Percentiles rank a stretch among this genome's conserved stretches.
These are phyloP conservation scores for Suillus luteus DNA, from an alignment of 768 basidiomycete species.

Conservation along the genomic window DNA sequence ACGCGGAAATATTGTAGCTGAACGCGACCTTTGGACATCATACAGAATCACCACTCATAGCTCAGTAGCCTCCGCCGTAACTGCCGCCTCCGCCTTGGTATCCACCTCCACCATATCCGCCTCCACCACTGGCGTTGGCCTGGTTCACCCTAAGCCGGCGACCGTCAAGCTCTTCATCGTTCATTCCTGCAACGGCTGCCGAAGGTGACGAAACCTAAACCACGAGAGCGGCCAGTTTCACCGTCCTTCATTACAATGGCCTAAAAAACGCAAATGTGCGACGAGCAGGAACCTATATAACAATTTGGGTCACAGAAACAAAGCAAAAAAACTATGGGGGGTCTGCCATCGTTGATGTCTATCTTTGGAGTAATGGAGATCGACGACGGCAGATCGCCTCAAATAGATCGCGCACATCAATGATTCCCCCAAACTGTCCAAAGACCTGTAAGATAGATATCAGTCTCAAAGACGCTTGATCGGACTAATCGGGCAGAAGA, in stretches of 20 bases:
- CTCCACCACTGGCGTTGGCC: conserved; percentile 26
- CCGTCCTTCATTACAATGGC: conserved; percentile 48
- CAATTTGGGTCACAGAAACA: conserved; percentile 26
- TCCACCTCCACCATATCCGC: too few species aligned
- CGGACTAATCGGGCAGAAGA: background rate
- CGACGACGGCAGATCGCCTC: conserved; percentile 30
- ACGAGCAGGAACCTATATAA: conserved; percentile 25
- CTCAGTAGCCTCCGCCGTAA: conserved; percentile 5
- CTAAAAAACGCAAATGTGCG: conserved; percentile 19
- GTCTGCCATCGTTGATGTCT: conserved; percentile 32
- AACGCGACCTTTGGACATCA: conserved; percentile 7
- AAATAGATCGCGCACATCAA: conserved; percentile 49
- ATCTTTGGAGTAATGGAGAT: background rate
- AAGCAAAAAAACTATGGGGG: conserved; percentile 15
- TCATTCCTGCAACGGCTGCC: conserved; percentile 43
- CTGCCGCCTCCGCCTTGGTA: conserved; percentile 1
- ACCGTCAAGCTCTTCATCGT: conserved; percentile 58
- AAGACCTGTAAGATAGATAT: conserved; percentile 39
- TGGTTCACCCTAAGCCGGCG: conserved; percentile 55
- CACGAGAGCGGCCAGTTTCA: conserved; percentile 58
- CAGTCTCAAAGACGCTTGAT: conserved; percentile 6
- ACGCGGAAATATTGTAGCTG: conserved; percentile 7
- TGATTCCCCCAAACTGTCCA: conserved; percentile 42
- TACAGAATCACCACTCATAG: background rate
- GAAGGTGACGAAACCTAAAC: conserved; percentile 57